These are phyloP conservation scores for Albifimbria verrucaria DNA, from an alignment of 2,329 filamentous ascomycete species.

Conservation along the genomic window DNA sequence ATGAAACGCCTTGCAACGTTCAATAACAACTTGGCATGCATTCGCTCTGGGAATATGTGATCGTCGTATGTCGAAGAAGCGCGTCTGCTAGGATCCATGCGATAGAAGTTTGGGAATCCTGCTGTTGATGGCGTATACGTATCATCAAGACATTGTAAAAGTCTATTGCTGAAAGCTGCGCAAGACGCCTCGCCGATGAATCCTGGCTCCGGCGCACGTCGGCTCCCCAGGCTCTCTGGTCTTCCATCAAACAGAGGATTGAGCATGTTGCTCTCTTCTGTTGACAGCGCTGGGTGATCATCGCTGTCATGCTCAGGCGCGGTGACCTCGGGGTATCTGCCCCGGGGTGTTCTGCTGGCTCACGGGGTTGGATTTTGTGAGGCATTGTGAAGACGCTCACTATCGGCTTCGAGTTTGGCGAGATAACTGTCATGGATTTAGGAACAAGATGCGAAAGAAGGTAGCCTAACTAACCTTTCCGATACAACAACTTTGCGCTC, in stretches of 20 bases:
- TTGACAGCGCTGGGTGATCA: conserved; percentile 11
- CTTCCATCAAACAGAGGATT: conserved; percentile 23
- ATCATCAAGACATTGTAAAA: conserved; percentile 24
- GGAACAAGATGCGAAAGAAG: not conserved
- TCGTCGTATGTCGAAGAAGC: conserved; percentile 2
- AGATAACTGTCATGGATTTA: conserved; percentile 9
- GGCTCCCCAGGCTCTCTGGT: conserved; percentile 12
- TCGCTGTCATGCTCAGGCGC: not conserved
- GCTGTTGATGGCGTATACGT: conserved; percentile 21
- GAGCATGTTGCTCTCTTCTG: conserved; percentile 23
- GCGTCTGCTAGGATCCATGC: conserved; percentile 7
- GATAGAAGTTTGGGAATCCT: conserved; percentile 22
- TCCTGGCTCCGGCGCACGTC: conserved; percentile 17
- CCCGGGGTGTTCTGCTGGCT: conserved; percentile 1
- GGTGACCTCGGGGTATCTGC: not conserved
- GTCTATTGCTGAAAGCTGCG: conserved; percentile 24
- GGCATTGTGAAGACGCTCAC: conserved; percentile 8
- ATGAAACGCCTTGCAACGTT: conserved; percentile 25
- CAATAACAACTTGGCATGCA: conserved; percentile 25
- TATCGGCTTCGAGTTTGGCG: conserved; percentile 13
- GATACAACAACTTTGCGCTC: conserved; percentile 37
- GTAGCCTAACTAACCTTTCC: conserved; percentile 6
- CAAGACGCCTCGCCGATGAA: conserved; percentile 28
- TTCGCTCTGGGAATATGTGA: conserved; percentile 18
- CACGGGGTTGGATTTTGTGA: conserved; percentile 9